phyloP scores from a whole-genome alignment of 192 early-diverging fungal species.

The Entrophospora sp. region DNA sequence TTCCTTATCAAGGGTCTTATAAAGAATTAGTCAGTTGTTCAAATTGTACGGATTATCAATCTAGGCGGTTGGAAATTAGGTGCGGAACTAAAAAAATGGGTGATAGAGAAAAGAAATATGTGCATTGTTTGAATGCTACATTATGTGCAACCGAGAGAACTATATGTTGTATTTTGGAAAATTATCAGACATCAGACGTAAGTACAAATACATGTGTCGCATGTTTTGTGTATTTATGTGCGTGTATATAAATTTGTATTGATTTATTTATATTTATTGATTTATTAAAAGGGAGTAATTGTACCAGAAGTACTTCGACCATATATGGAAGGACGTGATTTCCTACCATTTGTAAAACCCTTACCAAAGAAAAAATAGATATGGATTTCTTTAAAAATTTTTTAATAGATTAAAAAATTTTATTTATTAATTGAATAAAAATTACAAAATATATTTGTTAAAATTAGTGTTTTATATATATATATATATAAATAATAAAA shows the following conservation, averaged over 20 bases:
- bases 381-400: too few relatives aligned
- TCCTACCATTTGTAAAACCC: slow-evolving; percentile 69
- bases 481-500: too few relatives aligned
- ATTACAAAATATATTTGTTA: too few relatives aligned
- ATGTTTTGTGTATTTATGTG: too few relatives aligned
- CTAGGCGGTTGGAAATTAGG: slow-evolving; percentile 86
- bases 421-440: too few relatives aligned
- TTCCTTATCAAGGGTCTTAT: slow-evolving; percentile 96
- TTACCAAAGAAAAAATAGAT: slow-evolving; percentile 19
- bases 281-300: slow-evolving; percentile 57
- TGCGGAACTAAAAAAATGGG: slow-evolving; percentile 96
- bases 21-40: slow-evolving; percentile 98
- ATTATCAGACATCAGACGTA: slow-evolving; percentile 80
- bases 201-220: neutral
- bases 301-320: slow-evolving; percentile 78
- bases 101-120: slow-evolving; percentile 89
- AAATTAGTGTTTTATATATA: too few relatives aligned
- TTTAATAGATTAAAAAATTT: too few relatives aligned
- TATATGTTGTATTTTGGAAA: slow-evolving; percentile 91
- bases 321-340: slow-evolving; percentile 90
- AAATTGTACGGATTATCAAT: slow-evolving; percentile 99
- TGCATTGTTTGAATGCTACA: slow-evolving; percentile 96
- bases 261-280: neutral
- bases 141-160: slow-evolving; percentile 93
- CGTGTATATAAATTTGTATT: neutral